Evolutionary conservation across 805 yeast species (phyloP).

Genomic region (Blastobotrys robertii): DNA sequence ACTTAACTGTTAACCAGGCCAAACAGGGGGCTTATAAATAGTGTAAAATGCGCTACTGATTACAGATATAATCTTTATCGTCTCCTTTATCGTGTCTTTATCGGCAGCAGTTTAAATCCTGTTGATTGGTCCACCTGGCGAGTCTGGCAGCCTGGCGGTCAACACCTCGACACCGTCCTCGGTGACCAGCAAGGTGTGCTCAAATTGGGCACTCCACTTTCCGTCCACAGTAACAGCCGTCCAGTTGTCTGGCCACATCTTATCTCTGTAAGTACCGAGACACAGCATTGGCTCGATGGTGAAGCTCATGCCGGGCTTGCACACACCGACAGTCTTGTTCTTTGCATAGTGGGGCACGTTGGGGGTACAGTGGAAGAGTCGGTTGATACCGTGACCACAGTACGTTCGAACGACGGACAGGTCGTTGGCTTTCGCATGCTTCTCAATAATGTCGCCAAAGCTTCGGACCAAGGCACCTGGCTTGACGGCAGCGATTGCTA

Average conservation of each 20-base stretch:
- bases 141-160: conserved; percentile 65
- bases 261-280: conserved; percentile 70
- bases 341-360: conserved; percentile 89
- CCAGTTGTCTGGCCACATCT: conserved; percentile 97
- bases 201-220: conserved; percentile 78
- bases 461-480: conserved; percentile 87
- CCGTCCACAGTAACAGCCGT: conserved; percentile 91
- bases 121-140: conserved; percentile 66
- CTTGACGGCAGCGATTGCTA: conserved; percentile 75
- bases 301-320: conserved; percentile 93
- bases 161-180: conserved; percentile 89
- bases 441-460: conserved; percentile 80
- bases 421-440: conserved; percentile 65
- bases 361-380: conserved; percentile 84
- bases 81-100: too few species aligned
- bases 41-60: too few species aligned
- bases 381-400: conserved; percentile 90
- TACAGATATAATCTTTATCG: too few species aligned
- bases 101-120: not conserved
- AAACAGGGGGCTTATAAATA: too few species aligned
- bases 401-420: conserved; percentile 85
- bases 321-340: conserved; percentile 87
- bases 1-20: too few species aligned
- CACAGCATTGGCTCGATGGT: conserved; percentile 97
- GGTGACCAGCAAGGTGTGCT: conserved; percentile 86